These are phyloP conservation scores for Solanum hybrid DNA, from an alignment of 305 asterid genomes.

Conservation along the genomic window DNA sequence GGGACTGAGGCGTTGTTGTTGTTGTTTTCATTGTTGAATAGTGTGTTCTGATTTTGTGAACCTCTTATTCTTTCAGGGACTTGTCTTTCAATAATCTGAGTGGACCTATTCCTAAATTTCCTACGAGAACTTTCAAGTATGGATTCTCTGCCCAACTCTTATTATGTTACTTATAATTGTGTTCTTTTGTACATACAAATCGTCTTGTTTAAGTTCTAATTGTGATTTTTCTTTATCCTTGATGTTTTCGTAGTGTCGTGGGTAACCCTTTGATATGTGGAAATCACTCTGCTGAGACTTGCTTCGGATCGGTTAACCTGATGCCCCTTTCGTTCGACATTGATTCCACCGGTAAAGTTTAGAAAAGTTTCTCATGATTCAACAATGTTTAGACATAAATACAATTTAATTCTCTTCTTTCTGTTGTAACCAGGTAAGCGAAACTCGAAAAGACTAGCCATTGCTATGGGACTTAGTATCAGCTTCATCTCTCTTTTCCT, in stretches of 20 bases:
- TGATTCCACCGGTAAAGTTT: slow-evolving; percentile 40
- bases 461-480: slow-evolving; percentile 74
- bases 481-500: slow-evolving; percentile 32
- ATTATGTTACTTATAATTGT: neutral
- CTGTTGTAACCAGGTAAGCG: slow-evolving; percentile 26
- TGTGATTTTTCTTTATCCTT: neutral
- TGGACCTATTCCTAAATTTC: slow-evolving; percentile 78
- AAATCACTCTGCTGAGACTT: slow-evolving; percentile 50
- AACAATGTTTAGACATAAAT: neutral
- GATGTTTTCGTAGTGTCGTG: slow-evolving; percentile 18
- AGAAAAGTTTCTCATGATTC: neutral
- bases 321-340: slow-evolving; percentile 50
- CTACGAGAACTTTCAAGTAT: slow-evolving; percentile 82
- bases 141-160: slow-evolving; percentile 19
- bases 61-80: slow-evolving; percentile 51
- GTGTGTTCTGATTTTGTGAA: slow-evolving; percentile 3
- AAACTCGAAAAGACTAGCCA: slow-evolving; percentile 47
- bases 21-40: neutral
- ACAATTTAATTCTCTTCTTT: neutral
- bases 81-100: slow-evolving; percentile 88
- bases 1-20: neutral
- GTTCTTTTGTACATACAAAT: neutral
- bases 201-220: neutral
- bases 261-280: slow-evolving; percentile 90
- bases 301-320: slow-evolving; percentile 46